Evolutionary conservation across 2,329 filamentous ascomycete genomes (phyloP).

Genomic region (Microcyclosporella mali): DNA sequence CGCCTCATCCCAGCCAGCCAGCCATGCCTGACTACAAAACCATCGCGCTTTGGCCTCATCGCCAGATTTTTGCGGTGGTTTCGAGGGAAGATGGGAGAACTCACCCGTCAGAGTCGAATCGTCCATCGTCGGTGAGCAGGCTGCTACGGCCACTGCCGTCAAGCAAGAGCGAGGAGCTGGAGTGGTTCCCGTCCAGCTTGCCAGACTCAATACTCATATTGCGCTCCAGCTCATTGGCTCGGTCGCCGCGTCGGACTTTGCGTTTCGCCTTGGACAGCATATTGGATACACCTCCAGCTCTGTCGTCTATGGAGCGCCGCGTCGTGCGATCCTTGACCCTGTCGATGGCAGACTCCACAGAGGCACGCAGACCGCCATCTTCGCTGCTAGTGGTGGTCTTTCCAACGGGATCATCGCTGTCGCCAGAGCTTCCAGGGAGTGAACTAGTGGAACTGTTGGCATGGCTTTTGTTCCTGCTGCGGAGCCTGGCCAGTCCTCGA

Average conservation of each 20-base stretch:
- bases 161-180: constrained; percentile 32
- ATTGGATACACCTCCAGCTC: constrained; percentile 45
- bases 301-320: constrained; percentile 35
- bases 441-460: constrained; percentile 27
- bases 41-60: neutral
- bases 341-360: constrained; percentile 37
- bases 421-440: constrained; percentile 20
- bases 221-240: constrained; percentile 11
- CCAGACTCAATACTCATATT: constrained; percentile 34
- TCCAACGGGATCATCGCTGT: constrained; percentile 21
- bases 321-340: constrained; percentile 32
- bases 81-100: constrained; percentile 10
- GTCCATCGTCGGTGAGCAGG: constrained; percentile 46
- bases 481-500: constrained; percentile 25
- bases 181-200: constrained; percentile 18
- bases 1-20: too few relatives aligned
- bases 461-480: constrained; percentile 24
- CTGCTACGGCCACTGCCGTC: constrained; percentile 44
- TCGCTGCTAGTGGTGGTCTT: constrained; percentile 7
- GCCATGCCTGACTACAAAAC: neutral
- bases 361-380: constrained; percentile 24
- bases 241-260: constrained; percentile 15
- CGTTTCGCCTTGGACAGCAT: constrained; percentile 33
- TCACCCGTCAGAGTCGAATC: constrained; percentile 38
- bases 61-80: too few relatives aligned